A percentile compares a stretch with the other conserved stretches of the same genome.
Conservation (phyloP, 768 basidiomycete species). For the Tephrocybe sp. region DNA sequence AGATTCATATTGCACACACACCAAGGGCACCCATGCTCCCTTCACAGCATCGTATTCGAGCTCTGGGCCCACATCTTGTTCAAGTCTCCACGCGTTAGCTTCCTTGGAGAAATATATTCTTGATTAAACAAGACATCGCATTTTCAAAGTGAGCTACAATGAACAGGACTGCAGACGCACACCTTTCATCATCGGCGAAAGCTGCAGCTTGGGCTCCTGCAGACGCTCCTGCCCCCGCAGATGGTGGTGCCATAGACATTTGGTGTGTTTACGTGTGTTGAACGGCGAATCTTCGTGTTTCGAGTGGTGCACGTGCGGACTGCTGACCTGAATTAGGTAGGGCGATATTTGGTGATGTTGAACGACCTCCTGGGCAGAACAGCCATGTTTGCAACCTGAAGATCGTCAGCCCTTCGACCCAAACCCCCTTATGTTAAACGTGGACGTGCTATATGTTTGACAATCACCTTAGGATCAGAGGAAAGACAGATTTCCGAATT, state of each 20-base stretch:
- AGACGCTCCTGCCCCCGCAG: constrained; percentile 52
- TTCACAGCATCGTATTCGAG: constrained; percentile 83
- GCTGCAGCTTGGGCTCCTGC: constrained; percentile 58
- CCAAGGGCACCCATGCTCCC: constrained; percentile 81
- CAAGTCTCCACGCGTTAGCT: constrained; percentile 81
- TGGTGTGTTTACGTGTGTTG: constrained; percentile 42
- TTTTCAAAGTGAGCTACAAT: no score
- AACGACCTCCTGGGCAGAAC: neutral
- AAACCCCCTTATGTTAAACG: no score
- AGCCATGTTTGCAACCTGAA: no score
- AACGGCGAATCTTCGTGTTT: constrained; percentile 8
- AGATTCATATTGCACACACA: constrained; percentile 38
- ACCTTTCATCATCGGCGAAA: constrained; percentile 80
- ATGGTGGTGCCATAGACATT: constrained; percentile 50
- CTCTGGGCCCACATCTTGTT: constrained; percentile 88
- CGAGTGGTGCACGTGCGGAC: neutral
- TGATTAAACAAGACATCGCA: constrained; percentile 20
- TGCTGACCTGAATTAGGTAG: neutral
- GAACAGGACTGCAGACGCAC: no score
- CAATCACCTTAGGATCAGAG: no score
- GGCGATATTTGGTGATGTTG: neutral
- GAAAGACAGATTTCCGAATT: no score
- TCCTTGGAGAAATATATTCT: constrained; percentile 79
- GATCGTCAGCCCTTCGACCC: no score
- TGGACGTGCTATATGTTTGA: no score